Evolutionary conservation across 768 basidiomycete species (phyloP), one percentile per base, ranked within the genome.

Genomic region (Leccinum olivaceopallidum): DNA sequence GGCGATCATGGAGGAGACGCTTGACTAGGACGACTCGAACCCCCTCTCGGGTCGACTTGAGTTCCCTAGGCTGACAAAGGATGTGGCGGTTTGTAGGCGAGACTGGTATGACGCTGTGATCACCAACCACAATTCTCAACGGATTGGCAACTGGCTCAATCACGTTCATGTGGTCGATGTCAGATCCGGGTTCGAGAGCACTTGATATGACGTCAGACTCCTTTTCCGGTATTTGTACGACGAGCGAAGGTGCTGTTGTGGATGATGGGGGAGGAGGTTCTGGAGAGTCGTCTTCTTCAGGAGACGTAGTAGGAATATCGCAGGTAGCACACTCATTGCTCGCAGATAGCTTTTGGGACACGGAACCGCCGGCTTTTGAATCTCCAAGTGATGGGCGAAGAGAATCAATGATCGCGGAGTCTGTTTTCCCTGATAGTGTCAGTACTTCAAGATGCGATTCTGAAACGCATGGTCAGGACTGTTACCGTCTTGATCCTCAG

Each of bases 1-100:
- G 85, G 14, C 75, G 78, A 69, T 90, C 87, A 61, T 76, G 79
- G 37, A 82, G 78, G 44, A 86, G 77, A 30, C 89, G 81, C 10
- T 84, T 81, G 75, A 84, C 83, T 28, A 89, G 79, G 14, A 86
- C 83, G 28, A 86, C 75, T 26, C 84, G 83, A 48, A 92, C 77
- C 8, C 85, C 87, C 51, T 90, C 89, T 51, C 75, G 70, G 8
- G 83, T 77, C 12, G 83, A 80, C 54, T 77, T 82, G 39, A 64
- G 56, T 30, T 69, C 60, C 51, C 37, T 13, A 39, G 70, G 59
- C 37, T 62, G 72, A 52, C 30, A 60, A 26, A 60, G 39, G 34
- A 48, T 55, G 32, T 60, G 32, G 26, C 52, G 58, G 49, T 30
- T 57, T 48, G 59, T 10, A n/a, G 63, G 26, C 36, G 66, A 53